phyloP scores from a whole-genome alignment of 2,329 filamentous ascomycete genomes.

The Cladophialophora exuberans region DNA sequence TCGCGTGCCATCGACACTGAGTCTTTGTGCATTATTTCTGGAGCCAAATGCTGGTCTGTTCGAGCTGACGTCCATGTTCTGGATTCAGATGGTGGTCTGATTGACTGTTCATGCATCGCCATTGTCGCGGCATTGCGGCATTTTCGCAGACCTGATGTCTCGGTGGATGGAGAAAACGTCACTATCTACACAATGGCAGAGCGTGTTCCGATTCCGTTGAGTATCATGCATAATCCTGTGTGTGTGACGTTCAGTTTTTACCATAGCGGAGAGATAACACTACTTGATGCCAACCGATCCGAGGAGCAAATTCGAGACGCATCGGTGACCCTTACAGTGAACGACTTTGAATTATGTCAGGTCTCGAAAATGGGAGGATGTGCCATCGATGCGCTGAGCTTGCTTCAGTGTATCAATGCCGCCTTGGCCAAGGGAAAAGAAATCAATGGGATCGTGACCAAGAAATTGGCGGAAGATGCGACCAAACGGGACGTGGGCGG shows the following conservation, averaged over 20 bases:
- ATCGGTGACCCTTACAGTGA: slow-evolving; percentile 78
- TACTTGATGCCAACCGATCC: slow-evolving; percentile 51
- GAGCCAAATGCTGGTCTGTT: slow-evolving; percentile 87
- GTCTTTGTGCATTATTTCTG: slow-evolving; percentile 89
- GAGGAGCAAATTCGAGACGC: slow-evolving; percentile 64
- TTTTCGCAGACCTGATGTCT: slow-evolving; percentile 87
- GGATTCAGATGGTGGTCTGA: slow-evolving; percentile 85
- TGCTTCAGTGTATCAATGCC: slow-evolving; percentile 75
- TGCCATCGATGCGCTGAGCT: slow-evolving; percentile 74
- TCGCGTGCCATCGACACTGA: slow-evolving; percentile 93
- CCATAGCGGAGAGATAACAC: slow-evolving; percentile 47
- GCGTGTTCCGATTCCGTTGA: slow-evolving; percentile 85
- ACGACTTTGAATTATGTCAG: slow-evolving; percentile 90
- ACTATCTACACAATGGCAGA: slow-evolving; percentile 84
- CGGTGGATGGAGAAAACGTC: slow-evolving; percentile 79
- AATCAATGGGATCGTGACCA: slow-evolving; percentile 73
- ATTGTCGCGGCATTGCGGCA: slow-evolving; percentile 87
- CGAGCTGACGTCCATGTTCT: slow-evolving; percentile 91
- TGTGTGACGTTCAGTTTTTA: slow-evolving; percentile 91
- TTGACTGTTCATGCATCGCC: slow-evolving; percentile 83
- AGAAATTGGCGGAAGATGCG: slow-evolving; percentile 74
- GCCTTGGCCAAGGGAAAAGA: slow-evolving; percentile 81
- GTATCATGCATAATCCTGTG: slow-evolving; percentile 88
- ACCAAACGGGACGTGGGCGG: slow-evolving; percentile 79
- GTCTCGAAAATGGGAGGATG: slow-evolving; percentile 87